phyloP scores from a whole-genome alignment of 1,284 basidiomycete species.

The Anthracocystis setariae region DNA sequence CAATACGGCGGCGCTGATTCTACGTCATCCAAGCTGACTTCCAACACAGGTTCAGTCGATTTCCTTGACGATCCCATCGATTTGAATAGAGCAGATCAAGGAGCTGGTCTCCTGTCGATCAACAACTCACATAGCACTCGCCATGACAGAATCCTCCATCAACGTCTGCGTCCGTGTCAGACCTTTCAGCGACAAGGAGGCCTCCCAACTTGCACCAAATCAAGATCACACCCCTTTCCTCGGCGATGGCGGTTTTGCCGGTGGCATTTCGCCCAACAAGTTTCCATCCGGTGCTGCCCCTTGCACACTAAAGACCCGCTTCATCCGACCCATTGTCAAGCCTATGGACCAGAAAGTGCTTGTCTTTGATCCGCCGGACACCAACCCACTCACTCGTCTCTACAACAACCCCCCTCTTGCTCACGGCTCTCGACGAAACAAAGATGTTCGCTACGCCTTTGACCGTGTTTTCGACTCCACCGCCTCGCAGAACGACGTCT shows the following conservation, averaged over 20 bases:
- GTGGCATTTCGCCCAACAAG: constrained; percentile 55
- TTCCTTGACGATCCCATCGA: too few species aligned
- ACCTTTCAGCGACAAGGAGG: constrained; percentile 63
- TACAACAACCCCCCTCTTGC: constrained; percentile 33
- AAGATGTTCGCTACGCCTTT: constrained; percentile 66
- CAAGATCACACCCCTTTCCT: constrained; percentile 62
- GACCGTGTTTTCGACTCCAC: constrained; percentile 64
- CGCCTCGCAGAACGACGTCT: constrained; percentile 60
- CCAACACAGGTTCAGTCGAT: too few species aligned
- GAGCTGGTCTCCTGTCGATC: constrained; percentile 22
- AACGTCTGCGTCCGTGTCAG: constrained; percentile 64
- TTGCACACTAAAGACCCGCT: constrained; percentile 39
- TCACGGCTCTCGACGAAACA: constrained; percentile 41
- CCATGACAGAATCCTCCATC: constrained; percentile 47
- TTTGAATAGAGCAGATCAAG: neutral
- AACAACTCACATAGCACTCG: neutral
- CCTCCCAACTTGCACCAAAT: constrained; percentile 55
- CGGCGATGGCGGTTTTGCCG: constrained; percentile 65
- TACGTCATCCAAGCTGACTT: too few species aligned
- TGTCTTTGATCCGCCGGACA: constrained; percentile 66
- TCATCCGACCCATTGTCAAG: constrained; percentile 63
- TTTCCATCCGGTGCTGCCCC: constrained; percentile 20
- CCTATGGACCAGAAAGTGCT: constrained; percentile 66
- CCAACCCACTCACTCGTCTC: constrained; percentile 53
- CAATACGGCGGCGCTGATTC: too few species aligned